Conservation (phyloP, 2,329 filamentous ascomycete species). For the Neonectria faginata region DNA sequence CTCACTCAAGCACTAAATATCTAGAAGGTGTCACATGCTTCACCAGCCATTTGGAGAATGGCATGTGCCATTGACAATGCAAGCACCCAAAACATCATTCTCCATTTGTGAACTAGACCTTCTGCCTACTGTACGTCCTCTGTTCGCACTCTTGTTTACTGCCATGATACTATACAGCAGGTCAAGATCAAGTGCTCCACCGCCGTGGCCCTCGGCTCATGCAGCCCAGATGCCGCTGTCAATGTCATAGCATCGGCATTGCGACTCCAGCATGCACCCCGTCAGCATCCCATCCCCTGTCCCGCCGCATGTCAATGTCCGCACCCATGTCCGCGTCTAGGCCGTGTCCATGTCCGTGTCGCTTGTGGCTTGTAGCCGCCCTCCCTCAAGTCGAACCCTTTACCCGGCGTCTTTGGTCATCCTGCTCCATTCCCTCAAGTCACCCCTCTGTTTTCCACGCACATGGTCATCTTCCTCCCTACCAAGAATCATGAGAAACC, state of each 20-base stretch:
- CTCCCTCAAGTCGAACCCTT: neutral
- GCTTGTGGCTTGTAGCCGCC: neutral
- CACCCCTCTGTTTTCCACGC: neutral
- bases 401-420: constrained; percentile 1
- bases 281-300: neutral
- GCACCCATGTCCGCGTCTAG: neutral
- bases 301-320: constrained; percentile 7
- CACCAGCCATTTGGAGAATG: constrained; percentile 7
- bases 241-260: constrained; percentile 12
- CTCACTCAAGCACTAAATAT: neutral
- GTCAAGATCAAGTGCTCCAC: constrained; percentile 10
- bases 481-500: constrained; percentile 1
- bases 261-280: constrained; percentile 1
- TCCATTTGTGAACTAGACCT: constrained; percentile 2
- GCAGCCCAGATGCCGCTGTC: constrained; percentile 18
- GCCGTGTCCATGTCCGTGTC: neutral
- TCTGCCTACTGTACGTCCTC: neutral
- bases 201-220: constrained; percentile 23
- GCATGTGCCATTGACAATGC: constrained; percentile 13
- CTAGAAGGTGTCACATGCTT: constrained; percentile 17
- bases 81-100: neutral
- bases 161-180: neutral
- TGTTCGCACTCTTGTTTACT: neutral
- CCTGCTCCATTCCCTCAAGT: neutral
- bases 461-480: neutral